Percentiles rank a stretch among this genome's conserved stretches.
These are phyloP conservation scores for Balamuthia mandrillaris DNA, from an alignment of 208 protist species.

Conservation along the genomic window DNA sequence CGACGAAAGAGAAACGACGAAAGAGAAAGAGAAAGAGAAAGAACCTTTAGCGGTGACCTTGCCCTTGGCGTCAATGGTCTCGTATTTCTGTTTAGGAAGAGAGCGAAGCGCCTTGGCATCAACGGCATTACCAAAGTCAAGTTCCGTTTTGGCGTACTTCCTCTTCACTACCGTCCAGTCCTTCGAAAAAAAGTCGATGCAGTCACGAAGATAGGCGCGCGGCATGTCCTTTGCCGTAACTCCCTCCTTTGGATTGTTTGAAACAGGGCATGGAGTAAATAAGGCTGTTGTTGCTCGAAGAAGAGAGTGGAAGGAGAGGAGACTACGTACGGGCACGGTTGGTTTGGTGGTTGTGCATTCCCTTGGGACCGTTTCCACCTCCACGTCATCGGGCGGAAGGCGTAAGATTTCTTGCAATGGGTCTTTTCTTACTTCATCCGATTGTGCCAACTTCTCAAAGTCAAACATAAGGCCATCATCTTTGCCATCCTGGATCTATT, in stretches of 20 bases:
- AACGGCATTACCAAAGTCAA: too few relatives aligned
- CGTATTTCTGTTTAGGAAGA: too few relatives aligned
- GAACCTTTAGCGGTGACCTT: too few relatives aligned
- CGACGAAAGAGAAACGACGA: too few relatives aligned
- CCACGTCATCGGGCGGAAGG: neutral
- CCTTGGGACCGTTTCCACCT: neutral
- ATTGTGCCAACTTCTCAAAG: neutral
- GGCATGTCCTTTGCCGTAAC: neutral
- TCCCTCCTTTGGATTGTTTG: neutral
- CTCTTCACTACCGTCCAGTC: constrained; percentile 5
- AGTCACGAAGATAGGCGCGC: constrained; percentile 9
- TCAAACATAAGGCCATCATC: neutral
- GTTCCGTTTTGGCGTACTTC: too few relatives aligned
- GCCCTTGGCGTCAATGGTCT: too few relatives aligned
- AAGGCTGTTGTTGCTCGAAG: neutral
- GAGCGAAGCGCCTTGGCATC: too few relatives aligned
- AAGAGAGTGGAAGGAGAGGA: neutral
- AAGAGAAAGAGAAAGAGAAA: neutral
- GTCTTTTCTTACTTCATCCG: neutral
- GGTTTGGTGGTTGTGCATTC: neutral
- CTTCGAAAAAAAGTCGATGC: neutral
- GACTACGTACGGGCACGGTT: neutral
- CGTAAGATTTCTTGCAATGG: neutral
- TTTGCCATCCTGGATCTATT: too few relatives aligned
- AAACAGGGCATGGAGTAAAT: neutral